A percentile compares a stretch with the other conserved stretches of the same genome.
These are phyloP conservation scores for Senecio squalidus DNA, from an alignment of 140 eudicot genomes.

Conservation along the genomic window DNA sequence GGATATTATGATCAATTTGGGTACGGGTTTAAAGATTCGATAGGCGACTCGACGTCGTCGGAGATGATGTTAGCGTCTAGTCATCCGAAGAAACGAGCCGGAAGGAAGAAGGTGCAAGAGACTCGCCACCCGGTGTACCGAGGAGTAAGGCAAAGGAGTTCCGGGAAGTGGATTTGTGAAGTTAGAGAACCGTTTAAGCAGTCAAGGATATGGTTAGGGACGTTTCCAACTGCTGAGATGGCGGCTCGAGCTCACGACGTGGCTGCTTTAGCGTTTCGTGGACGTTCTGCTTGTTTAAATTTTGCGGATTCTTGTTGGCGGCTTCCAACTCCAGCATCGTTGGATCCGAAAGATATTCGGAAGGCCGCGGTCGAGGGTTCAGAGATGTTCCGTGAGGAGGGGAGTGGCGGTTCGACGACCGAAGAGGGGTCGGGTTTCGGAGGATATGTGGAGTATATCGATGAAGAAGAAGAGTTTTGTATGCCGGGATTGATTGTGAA, in stretches of 20 bases:
- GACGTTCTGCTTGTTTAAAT: slow-evolving; percentile 37
- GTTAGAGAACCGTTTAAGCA: slow-evolving; percentile 63
- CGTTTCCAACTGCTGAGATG: slow-evolving; percentile 41
- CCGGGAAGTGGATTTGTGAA: slow-evolving; percentile 82
- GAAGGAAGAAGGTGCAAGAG: slow-evolving; percentile 38
- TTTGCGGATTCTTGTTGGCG: slow-evolving; percentile 37
- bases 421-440: slow-evolving; percentile 1
- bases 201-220: slow-evolving; percentile 45
- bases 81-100: slow-evolving; percentile 48
- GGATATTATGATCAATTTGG: neutral
- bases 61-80: slow-evolving; percentile 38
- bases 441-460: slow-evolving; percentile 29
- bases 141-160: slow-evolving; percentile 57
- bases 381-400: slow-evolving; percentile 21
- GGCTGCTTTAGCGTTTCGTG: slow-evolving; percentile 39
- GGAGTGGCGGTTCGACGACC: slow-evolving; percentile 3
- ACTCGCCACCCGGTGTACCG: slow-evolving; percentile 71
- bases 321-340: slow-evolving; percentile 32
- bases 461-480: slow-evolving; percentile 53
- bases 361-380: slow-evolving; percentile 41
- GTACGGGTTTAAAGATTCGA: slow-evolving; percentile 5
- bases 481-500: slow-evolving; percentile 57
- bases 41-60: slow-evolving; percentile 18
- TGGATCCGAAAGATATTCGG: slow-evolving; percentile 33
- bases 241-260: slow-evolving; percentile 48